These are phyloP conservation scores for Cryptosporidium viatorum DNA, from an alignment of 169 alveolate species.

Conservation along the genomic window DNA sequence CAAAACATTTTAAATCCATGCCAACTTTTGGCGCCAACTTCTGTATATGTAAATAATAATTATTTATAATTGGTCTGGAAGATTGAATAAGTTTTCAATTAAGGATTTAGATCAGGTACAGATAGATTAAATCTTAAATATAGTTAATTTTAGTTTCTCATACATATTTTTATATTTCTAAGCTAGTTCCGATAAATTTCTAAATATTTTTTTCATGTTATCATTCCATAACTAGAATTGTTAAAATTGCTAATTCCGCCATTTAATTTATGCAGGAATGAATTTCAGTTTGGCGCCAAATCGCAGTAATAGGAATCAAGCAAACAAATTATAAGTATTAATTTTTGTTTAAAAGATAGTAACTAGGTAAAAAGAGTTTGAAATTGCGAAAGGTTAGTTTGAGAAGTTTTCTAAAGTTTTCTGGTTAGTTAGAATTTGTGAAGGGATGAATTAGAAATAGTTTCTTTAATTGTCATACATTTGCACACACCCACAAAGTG, in stretches of 20 bases:
- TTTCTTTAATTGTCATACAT: not conserved
- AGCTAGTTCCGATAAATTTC: no score
- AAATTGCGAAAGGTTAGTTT: not conserved
- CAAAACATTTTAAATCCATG: slow-evolving; percentile 16
- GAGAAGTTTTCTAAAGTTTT: not conserved
- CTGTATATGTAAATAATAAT: not conserved
- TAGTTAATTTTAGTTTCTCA: not conserved
- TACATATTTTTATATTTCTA: not conserved
- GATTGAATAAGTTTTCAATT: not conserved
- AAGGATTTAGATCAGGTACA: not conserved
- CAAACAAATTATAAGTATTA: not conserved
- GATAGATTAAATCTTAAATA: not conserved
- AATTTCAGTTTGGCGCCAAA: slow-evolving; percentile 18
- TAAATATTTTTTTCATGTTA: not conserved
- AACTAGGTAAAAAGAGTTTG: not conserved
- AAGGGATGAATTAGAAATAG: not conserved
- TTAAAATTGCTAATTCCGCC: not conserved
- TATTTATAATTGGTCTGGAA: not conserved
- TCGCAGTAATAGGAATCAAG: not conserved
- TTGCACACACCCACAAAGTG: slow-evolving; percentile 3
- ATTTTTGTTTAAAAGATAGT: not conserved
- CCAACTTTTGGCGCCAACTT: slow-evolving; percentile 16
- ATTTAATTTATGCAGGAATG: slow-evolving; percentile 6
- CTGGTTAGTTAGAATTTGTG: not conserved
- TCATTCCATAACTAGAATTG: not conserved